Base-by-base conservation (phyloP, 371 early-diverging fungal genomes). In the Rhizopus sp. region DNA sequence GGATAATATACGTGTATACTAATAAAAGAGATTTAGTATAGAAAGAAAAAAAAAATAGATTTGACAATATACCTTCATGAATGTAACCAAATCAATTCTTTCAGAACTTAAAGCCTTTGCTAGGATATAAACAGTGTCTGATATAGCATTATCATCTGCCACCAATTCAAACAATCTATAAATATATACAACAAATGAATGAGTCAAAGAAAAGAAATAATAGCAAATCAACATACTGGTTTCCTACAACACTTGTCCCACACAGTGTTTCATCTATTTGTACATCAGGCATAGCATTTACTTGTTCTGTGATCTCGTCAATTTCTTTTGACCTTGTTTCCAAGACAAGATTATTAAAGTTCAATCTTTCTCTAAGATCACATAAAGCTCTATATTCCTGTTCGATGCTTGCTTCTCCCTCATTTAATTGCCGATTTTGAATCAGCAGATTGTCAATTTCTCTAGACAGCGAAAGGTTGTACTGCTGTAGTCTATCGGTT, bases 91-190 rank as follows among this genome's bases (percentile, higher is more conserved):
- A 41, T 91, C 84, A 48, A 90, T 81, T 52, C 78, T 72, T 47
- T 86, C 91, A 32, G 83, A 78, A 59, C 83, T 88, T 34, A 95
- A 68, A 7, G 93, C 93, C 66, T 87, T 83, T 23, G 87, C 86
- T 45, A 96, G 74, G 44, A 84, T 79, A 64, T 94, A 94, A 48
- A 95, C 78, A n/a, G 92, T 85, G 56, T 96, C 96, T 57, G 94
- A 93, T 42, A 93, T 85, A 0, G 95, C 93, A 57, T 89, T 88
- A 44, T 93, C 94, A 55, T 94, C 95, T 12, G 92, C 94, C 8
- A 93, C 88, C 65, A 92, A 66, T 12, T 92, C 93, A 58, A 93
- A 85, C 41, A 95, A 72, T 57, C 92, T 91, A 66, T 13, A 7
- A 8, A 37, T 23, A 53, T 41, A 44, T 12, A 34, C 13, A 8